These are phyloP conservation scores for Malus hybrid DNA, from an alignment of 331 rosid species.

Conservation along the genomic window DNA sequence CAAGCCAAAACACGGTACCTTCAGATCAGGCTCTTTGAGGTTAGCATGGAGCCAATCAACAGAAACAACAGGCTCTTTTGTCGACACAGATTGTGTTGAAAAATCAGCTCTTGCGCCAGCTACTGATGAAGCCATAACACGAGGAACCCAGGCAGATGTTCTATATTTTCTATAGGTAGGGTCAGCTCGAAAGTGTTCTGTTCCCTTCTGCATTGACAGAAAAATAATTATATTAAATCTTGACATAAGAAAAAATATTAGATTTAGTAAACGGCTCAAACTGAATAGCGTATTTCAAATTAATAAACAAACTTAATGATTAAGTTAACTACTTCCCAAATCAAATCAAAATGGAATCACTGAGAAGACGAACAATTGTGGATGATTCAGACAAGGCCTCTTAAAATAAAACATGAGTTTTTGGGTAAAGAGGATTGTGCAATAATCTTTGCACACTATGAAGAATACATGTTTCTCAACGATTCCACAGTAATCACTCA, in stretches of 20 bases:
- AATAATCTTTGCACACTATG: neutral
- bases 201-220: slow-evolving; percentile 46
- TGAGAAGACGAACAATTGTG: neutral
- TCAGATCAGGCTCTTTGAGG: slow-evolving; percentile 68
- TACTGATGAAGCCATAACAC: slow-evolving; percentile 57
- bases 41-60: slow-evolving; percentile 82
- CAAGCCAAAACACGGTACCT: slow-evolving; percentile 32
- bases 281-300: neutral
- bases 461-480: neutral
- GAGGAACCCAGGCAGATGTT: slow-evolving; percentile 26
- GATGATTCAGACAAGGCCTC: neutral
- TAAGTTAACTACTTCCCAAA: neutral
- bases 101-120: slow-evolving; percentile 40
- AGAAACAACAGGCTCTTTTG: slow-evolving; percentile 76
- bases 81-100: slow-evolving; percentile 42
- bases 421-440: neutral
- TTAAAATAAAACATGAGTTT: neutral
- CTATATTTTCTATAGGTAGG: slow-evolving; percentile 27
- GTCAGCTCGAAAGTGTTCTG: slow-evolving; percentile 20
- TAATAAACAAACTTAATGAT: neutral
- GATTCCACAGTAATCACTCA: neutral
- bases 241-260: neutral
- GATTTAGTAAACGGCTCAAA: neutral
- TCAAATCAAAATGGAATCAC: neutral
- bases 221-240: neutral